Evolutionary conservation across 495 filamentous ascomycete genomes (phyloP), one percentile per base, ranked within the genome.

Genomic region (Filosporella fistucella): DNA sequence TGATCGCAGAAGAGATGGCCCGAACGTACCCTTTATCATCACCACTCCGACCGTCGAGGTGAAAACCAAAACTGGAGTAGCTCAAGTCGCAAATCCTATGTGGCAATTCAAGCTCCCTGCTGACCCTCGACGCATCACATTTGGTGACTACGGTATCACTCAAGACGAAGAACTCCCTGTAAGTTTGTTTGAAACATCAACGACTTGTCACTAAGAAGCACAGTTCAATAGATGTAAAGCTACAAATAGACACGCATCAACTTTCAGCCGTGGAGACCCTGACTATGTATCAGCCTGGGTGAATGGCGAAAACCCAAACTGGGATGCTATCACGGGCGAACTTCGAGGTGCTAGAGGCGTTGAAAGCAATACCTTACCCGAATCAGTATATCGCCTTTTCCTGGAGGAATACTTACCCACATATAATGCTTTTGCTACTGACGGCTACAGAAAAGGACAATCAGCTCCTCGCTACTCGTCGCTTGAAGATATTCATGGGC

Each of bases 401-500:
- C 39, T 47, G 17, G 39, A 37, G 4, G 42, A 41, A 13, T 52
- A 47, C 42, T 20, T 40, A 3, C 36, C 49, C 4, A 56, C 45
- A 16, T 51, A 36, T n/a, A 51, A 44, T 36, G 43, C 29, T 35
- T 56, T 25, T 14, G 42, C 45, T 30, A 47, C 34, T n/a, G 20
- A 24, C 23, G 39, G 12, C 12, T 34, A 24, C 47, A 42, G 28
- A 18, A 36, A 14, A 33, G 36, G 45, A 46, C 51, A 32, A 42
- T 25, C 40, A 29, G 33, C 42, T 48, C 34, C 4, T 8, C n/a
- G 13, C 2, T 47, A 47, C 20, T 26, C 34, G 26, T 67, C 64
- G 39, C 36, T 67, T 4, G 68, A 71, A 50, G 63, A 52, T 43
- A 57, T 67, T n/a, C 65, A 71, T 36, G 63, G 67, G 33, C 65